These are phyloP conservation scores for Colletotrichum sidae DNA, from an alignment of 2,329 filamentous ascomycete species.

Conservation along the genomic window DNA sequence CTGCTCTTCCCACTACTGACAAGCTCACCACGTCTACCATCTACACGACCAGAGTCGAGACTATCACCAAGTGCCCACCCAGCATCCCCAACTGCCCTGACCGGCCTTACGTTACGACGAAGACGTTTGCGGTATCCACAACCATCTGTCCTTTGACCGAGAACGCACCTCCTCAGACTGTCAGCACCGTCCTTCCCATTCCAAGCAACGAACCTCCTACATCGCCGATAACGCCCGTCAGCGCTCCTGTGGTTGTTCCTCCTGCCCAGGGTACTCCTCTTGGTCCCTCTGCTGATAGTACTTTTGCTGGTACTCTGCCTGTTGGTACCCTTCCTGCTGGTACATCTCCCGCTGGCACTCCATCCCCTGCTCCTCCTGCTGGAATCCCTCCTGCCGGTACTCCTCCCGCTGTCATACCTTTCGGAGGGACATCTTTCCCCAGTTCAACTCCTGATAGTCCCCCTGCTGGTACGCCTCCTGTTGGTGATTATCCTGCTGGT, in stretches of 20 bases:
- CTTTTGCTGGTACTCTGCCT: background rate
- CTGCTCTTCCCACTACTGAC: too few relatives aligned
- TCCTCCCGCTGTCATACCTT: background rate
- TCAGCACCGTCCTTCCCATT: conserved; percentile 13
- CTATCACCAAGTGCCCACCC: conserved; percentile 36
- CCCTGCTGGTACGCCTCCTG: conserved; percentile 4
- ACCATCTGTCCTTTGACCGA: conserved; percentile 48
- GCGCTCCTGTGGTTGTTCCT: background rate
- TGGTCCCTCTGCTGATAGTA: background rate
- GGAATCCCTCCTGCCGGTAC: conserved; percentile 2
- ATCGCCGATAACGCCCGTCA: background rate
- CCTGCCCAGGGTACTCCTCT: background rate
- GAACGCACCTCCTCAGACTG: conserved; percentile 21
- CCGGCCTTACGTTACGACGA: conserved; percentile 49
- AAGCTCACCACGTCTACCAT: conserved; percentile 29
- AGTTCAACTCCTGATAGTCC: background rate
- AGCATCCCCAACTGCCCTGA: conserved; percentile 33
- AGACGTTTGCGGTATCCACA: conserved; percentile 52
- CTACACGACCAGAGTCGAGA: conserved; percentile 36
- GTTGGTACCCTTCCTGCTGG: background rate
- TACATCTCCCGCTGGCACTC: background rate
- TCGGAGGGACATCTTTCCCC: background rate
- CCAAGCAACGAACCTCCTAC: conserved; percentile 11
- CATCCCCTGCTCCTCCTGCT: background rate
- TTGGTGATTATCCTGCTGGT: background rate